Base-by-base conservation (phyloP, 2,329 filamentous ascomycete species). In the Trichoderma lentiforme region DNA sequence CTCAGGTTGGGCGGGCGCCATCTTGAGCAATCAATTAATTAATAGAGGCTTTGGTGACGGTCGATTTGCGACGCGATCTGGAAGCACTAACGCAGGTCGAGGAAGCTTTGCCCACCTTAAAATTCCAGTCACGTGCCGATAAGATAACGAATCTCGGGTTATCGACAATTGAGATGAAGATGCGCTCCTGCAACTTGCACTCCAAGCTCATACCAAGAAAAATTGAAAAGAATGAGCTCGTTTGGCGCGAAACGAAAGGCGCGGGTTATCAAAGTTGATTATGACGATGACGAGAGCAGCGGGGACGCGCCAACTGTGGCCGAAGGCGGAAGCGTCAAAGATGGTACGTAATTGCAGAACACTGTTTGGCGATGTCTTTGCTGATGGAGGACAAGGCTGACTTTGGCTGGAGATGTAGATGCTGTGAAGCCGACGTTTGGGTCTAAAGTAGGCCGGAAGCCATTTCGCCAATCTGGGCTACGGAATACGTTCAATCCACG, bases 1-100 rank as follows among this genome's bases (percentile, higher is more conserved):
- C 86, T 99, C 97, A 79, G 96, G 96, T 85, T 98, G 96, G 82
- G 96, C 95, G 91, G 97, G 95, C 85, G 96, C 94, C 96, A 99
- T 99, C 76, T 87, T 92, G 85, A 82, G 77, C 76, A 77, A 73
- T 79, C 73, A 74, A 73, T 73, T 71, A 73, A 73, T 60, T 73
- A 58, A 34, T 34, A 8, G 28, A 72, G 73, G 71, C 43, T 43
- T 70, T 79, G 72, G 57, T 56, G 72, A 65, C 72, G 63, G 75
- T 76, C 61, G 62, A 70, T 63, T 71, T 78, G 73, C 77, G 76
- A 78, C 76, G 78, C 76, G 75, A 78, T 77, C 74, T 74, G 15
- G 21, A 60, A 60, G 65, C 65, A 60, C 34, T 73, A 76, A 68
- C 71, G 75, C 74, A 74, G 73, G 76, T 68, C 30, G 11, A 60